These are phyloP conservation scores for Aspergillus eucalypticola DNA, from an alignment of 2,329 filamentous ascomycete species.

Conservation along the genomic window DNA sequence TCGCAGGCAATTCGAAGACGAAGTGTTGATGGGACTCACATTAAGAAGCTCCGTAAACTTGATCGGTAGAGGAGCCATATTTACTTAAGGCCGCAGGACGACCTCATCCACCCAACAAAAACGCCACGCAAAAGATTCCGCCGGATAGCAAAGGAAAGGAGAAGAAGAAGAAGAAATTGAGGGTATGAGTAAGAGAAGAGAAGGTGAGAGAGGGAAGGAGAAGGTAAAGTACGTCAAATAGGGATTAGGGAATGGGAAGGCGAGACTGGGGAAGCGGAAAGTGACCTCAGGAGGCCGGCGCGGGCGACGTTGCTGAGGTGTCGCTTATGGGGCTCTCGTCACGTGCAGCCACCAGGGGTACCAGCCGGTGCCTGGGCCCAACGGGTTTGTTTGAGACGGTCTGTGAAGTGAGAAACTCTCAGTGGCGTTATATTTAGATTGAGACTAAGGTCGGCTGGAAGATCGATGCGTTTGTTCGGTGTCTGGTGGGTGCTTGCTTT, in stretches of 20 bases:
- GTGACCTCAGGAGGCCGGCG: conserved; percentile 44
- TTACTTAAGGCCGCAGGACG: conserved; percentile 45
- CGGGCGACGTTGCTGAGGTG: conserved; percentile 42
- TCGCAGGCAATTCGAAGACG: background rate
- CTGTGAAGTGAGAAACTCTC: background rate
- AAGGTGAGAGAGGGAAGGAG: conserved; percentile 18
- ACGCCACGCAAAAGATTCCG: conserved; percentile 40
- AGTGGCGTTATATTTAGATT: background rate
- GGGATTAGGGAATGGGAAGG: conserved; percentile 18
- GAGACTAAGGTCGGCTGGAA: background rate
- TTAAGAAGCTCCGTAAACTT: conserved; percentile 91
- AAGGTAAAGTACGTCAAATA: conserved; percentile 6
- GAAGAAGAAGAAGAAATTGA: conserved; percentile 19
- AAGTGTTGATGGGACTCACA: conserved; percentile 52
- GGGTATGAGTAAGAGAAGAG: conserved; percentile 14
- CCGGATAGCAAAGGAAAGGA: conserved; percentile 21
- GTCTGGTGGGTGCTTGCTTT: background rate
- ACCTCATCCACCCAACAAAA: conserved; percentile 45
- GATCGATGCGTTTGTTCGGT: background rate
- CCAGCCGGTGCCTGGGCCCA: conserved; percentile 21
- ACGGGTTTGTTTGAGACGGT: background rate
- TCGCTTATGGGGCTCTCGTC: conserved; percentile 37
- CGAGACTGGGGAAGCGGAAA: conserved; percentile 36
- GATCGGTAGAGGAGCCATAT: conserved; percentile 72
- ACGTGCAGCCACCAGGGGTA: conserved; percentile 29